Evolutionary conservation across 441 rosid species (phyloP), one percentile per base, ranked within the genome.

Genomic region (Populus tomentosa): DNA sequence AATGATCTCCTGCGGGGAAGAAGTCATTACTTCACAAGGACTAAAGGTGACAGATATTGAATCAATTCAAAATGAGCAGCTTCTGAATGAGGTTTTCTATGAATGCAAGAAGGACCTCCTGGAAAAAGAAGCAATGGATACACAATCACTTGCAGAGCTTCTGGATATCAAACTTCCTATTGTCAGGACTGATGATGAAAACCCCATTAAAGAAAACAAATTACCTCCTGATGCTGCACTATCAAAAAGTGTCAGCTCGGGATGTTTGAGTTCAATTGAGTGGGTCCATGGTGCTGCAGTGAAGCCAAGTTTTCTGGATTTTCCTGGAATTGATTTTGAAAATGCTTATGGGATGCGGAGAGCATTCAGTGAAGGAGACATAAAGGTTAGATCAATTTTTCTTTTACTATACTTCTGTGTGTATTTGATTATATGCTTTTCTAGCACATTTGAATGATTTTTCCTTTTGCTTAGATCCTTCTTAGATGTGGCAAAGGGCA

Each of bases 331-430:
- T 77, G 96, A 94, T 83, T 87, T 92, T 75, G 90, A 86, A 82
- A 84, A 88, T 81, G 89, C 69, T 70, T 90, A 90, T 82, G 95
- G 98, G 79, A 91, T 97, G 94, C 83, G 99, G 71, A 84, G 99
- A 85, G 97, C 99, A 78, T 97, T 84, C 80, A 97, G 98, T 46
- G 99, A 94, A 69, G 97, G 99, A 72, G 98, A 97, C 80, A 94
- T 97, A 75, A 87, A 97, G 98, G 99, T 96, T 80, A 71, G 85
- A 79, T 65, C 73, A 23, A 69, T 66, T 53, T 26, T 40, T 62
- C 59, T 77, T n/a, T 42, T n/a, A 16, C 10, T 62, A 14, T 71
- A 28, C 30, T 28, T 28, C 38, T 50, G 69, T 59, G 24, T 3
- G 2, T 59, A 21, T 70, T 8, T 69, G 8, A 63, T 42, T 67